Base-by-base conservation (phyloP, 2,329 filamentous ascomycete species). In the Pseudogymnoascus sp. region DNA sequence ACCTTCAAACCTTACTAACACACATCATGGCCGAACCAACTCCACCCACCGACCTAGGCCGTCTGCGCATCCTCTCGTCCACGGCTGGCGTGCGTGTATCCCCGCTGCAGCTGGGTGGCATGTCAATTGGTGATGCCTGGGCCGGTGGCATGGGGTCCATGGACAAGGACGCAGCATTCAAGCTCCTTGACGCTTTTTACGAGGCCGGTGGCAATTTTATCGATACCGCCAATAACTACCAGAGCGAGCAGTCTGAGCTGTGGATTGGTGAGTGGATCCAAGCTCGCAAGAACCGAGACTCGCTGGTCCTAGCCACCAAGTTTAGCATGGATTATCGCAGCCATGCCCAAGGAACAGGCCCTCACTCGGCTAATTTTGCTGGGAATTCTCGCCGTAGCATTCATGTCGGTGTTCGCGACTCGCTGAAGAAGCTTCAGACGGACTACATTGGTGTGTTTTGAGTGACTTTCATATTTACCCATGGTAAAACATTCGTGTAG, bases 201-300 rank as follows among this genome's bases (percentile, higher is more conserved):
- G 77, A 78, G 13, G 76, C 79, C 0, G 86, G 86, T 4, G 86
- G 87, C 14, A 89, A 89, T 75, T 88, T 89, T 72, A 86, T 89
- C 71, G 87, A 90, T 73, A 88, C 85, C 0, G 75, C 82, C 68
- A 84, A 81, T 75, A 79, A 78, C 68, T 87, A 86, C 74, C 81
- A 86, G 69, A 69, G 80, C 65, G 84, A 82, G 63, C 75, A 87
- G 69, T 85, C 83, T 0, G 88, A 90, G 74, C 74, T 70, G 62
- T 88, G 87, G 83, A 77, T 90, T 65, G 88, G 88, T 39, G 85
- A 88, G 68, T 90, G 87, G 87, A 87, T 89, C 83, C 79, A 80
- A 69, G 80, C 81, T 66, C 81, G 85, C 8, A 79, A 80, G n/a
- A 83, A 83, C 65, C 82, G 89, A 25, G 87, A 90, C 68, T 78